Conservation (phyloP, 2,329 filamentous ascomycete genomes). For the Rhynchosporium graminicola region DNA sequence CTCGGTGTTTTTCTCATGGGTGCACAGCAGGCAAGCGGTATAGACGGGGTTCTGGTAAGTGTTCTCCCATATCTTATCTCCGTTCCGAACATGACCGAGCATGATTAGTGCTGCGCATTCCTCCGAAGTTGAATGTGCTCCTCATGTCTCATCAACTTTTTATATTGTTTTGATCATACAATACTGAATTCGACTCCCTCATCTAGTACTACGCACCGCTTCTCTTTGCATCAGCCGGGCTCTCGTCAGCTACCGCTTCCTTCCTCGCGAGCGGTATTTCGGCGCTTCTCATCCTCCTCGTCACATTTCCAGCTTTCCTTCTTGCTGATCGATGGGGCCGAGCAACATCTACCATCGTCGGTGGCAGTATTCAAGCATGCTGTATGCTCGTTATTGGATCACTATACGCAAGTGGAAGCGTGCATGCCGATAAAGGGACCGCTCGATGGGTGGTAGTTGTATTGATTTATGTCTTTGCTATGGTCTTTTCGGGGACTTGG, state of each 20-base stretch:
- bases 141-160: no score
- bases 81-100: no score
- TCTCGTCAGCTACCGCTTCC: conserved; percentile 53
- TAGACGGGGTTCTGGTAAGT: conserved; percentile 55
- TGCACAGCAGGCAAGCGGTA: conserved; percentile 62
- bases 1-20: conserved; percentile 58
- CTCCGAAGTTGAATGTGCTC: no score
- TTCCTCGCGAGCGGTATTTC: conserved; percentile 64
- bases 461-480: conserved; percentile 51
- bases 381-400: conserved; percentile 56
- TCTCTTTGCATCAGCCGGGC: conserved; percentile 60
- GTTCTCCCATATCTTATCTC: no score
- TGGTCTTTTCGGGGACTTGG: conserved; percentile 53
- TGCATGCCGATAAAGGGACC: conserved; percentile 43
- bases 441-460: conserved; percentile 54
- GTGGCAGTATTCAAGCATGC: conserved; percentile 51
- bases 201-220: conserved; percentile 57
- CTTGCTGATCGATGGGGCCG: conserved; percentile 60
- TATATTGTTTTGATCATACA: no score
- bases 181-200: no score
- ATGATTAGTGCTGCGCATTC: no score
- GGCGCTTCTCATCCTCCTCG: conserved; percentile 57
- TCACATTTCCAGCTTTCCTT: conserved; percentile 57
- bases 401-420: conserved; percentile 52
- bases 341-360: conserved; percentile 54